Conservation (phyloP, 2,329 filamentous ascomycete species). For the Penicillium glabrum region DNA sequence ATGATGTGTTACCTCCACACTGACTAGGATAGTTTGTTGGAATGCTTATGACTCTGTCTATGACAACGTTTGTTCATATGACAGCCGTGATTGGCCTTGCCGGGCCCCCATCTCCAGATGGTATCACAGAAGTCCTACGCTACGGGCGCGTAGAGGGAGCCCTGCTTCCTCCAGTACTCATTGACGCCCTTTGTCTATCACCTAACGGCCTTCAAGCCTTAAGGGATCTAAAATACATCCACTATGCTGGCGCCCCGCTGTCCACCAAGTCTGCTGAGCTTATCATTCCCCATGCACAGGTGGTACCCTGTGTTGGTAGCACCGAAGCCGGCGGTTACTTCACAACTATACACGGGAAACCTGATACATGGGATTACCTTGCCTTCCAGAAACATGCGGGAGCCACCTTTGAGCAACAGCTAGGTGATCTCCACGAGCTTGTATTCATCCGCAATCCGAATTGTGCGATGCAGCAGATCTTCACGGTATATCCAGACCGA, state of each 20-base stretch:
- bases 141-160: slow-evolving; percentile 16
- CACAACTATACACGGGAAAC: slow-evolving; percentile 5
- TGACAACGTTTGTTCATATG: slow-evolving; percentile 15
- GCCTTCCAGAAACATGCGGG: slow-evolving; percentile 16
- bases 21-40: slow-evolving; percentile 15
- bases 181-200: slow-evolving; percentile 20
- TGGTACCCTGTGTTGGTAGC: slow-evolving; percentile 26
- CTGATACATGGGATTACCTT: slow-evolving; percentile 20
- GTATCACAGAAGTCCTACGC: slow-evolving; percentile 17
- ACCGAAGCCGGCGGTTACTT: slow-evolving; percentile 22
- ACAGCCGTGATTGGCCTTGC: slow-evolving; percentile 20
- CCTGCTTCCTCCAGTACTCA: slow-evolving; percentile 20
- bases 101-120: slow-evolving; percentile 5
- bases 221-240: slow-evolving; percentile 12
- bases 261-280: slow-evolving; percentile 25
- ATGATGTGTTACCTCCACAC: not conserved
- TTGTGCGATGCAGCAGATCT: slow-evolving; percentile 19
- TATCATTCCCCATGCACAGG: slow-evolving; percentile 8
- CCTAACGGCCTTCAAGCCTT: slow-evolving; percentile 14
- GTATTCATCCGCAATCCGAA: slow-evolving; percentile 19
- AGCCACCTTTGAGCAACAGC: slow-evolving; percentile 10
- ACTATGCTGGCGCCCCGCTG: slow-evolving; percentile 26
- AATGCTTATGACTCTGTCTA: slow-evolving; percentile 17
- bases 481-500: slow-evolving; percentile 18
- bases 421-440: slow-evolving; percentile 20